phyloP scores from a whole-genome alignment of 305 asterid species.

The Fraxinus latifolia region DNA sequence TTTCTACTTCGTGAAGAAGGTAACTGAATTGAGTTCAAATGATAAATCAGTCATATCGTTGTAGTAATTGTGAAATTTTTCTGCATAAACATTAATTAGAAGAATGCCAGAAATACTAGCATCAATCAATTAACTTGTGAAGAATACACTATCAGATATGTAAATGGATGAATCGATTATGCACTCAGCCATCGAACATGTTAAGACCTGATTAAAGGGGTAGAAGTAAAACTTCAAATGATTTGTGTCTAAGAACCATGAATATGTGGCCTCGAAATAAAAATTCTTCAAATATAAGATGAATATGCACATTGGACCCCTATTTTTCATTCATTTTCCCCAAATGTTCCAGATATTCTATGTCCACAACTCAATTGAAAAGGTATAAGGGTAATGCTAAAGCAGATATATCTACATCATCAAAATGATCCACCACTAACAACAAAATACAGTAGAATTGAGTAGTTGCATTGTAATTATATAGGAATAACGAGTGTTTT shows the following conservation, averaged over 20 bases:
- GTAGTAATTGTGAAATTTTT: background rate
- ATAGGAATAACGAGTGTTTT: background rate
- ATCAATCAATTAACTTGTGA: background rate
- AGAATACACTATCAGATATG: background rate
- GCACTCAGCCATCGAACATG: background rate
- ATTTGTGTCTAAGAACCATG: background rate
- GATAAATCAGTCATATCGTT: background rate
- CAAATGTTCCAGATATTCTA: background rate
- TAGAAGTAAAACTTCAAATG: background rate
- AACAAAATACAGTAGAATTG: background rate
- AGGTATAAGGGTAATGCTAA: background rate
- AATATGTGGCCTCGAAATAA: background rate
- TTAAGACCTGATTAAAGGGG: background rate
- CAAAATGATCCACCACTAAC: background rate
- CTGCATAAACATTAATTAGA: background rate
- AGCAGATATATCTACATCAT: background rate
- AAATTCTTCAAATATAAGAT: background rate
- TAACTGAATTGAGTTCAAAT: background rate
- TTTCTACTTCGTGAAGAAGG: background rate
- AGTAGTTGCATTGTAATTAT: background rate
- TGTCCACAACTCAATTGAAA: background rate
- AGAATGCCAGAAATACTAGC: background rate
- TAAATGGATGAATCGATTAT: background rate
- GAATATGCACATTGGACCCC: background rate
- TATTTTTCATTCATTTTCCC: background rate